A percentile compares a stretch with the other conserved stretches of the same genome.
These are phyloP conservation scores for Fraxinus anomala DNA, from an alignment of 257 asterid species.

Conservation along the genomic window DNA sequence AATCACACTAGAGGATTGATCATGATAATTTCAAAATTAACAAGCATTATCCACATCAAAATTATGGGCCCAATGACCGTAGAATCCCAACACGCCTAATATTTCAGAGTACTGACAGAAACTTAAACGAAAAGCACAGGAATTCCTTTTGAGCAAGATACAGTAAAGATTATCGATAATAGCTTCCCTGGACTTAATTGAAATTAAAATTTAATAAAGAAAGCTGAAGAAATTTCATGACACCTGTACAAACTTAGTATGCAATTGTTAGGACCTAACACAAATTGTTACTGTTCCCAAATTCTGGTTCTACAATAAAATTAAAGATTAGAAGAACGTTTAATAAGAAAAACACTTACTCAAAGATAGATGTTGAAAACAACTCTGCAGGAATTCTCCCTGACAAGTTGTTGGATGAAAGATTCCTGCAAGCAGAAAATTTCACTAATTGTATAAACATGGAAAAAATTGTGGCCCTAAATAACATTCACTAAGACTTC, in stretches of 20 bases:
- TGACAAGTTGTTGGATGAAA: constrained; percentile 68
- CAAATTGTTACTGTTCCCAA: not conserved
- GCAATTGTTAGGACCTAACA: constrained; percentile 11
- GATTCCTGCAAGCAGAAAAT: constrained; percentile 56
- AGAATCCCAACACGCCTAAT: not conserved
- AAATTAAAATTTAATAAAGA: not conserved
- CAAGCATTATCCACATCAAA: not conserved
- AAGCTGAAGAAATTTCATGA: not conserved
- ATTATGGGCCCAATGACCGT: not conserved
- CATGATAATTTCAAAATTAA: not conserved
- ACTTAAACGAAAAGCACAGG: not conserved
- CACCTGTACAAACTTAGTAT: not conserved
- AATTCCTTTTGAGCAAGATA: not conserved
- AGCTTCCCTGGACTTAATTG: not conserved
- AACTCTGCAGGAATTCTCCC: constrained; percentile 68
- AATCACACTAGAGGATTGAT: not conserved
- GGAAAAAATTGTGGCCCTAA: not conserved
- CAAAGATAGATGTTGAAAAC: constrained; percentile 62
- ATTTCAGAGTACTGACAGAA: not conserved
- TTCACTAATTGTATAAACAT: not conserved
- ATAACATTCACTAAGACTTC: constrained; percentile 21
- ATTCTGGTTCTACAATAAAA: not conserved
- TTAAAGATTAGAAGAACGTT: not conserved
- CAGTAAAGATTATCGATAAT: not conserved
- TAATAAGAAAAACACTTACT: constrained; percentile 42